Evolutionary conservation across 1,139 yeast genomes (phyloP), one percentile per base, ranked within the genome.

Genomic region (Zygosaccharomyces pseudobailii): DNA sequence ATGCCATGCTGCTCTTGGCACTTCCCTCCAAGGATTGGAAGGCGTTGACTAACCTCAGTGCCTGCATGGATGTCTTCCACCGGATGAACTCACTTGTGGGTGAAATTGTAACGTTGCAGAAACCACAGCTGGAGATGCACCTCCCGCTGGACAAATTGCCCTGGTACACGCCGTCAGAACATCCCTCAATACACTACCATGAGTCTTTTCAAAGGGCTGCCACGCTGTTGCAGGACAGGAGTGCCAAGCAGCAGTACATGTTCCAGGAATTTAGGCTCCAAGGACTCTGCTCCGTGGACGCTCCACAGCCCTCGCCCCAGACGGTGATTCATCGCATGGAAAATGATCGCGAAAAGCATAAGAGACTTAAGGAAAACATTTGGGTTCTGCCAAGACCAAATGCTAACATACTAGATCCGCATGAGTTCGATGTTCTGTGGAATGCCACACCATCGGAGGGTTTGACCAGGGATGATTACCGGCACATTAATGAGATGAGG

Each of bases 271-370:
- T 53, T 40, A 48, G 47, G 13, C 23, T 21, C 21, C 50, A 54
- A 21, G 50, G 53, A 5, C 31, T 49, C 8, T 48, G 53, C 36
- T 40, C 37, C 24, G 28, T 50, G 23, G 43, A 55, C n/a, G 38
- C 48, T 17, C 32, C 52, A 13, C 44, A 50, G 31, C 34, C 41
- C 9, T 20, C 30, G 20, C 41, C 41, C 7, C 52, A 55, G 31
- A 56, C 55, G 1, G 51, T 57, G 20, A 49, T 66, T 7, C 68
- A 63, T 38, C 51, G 69, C 20, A 66, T 65, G 61, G 67, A 64
- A 39, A 55, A 52, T 43, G 67, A 65, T 30, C 55, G 68, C n/a
- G 67, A 63, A 40, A 58, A 62, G 37, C 66, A 64, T 44, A 64
- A 62, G 46, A 56, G 63, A 41, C 56, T 61, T 17, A 66, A 66